Conservation (phyloP, 2,329 filamentous ascomycete species). For the Daldinia eschscholtzii region DNA sequence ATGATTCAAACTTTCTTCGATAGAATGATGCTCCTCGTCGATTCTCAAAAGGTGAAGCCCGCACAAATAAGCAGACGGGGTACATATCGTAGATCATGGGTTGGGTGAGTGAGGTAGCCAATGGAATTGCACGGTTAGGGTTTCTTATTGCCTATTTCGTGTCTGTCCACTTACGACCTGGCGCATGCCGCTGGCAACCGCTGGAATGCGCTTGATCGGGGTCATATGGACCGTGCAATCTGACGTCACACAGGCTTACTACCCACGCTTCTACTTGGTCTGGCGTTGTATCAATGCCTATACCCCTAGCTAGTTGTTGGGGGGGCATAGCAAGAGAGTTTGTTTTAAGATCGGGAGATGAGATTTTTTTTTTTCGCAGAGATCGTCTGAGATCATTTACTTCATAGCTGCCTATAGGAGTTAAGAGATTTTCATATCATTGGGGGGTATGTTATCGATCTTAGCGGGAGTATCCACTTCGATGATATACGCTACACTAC, state of each 20-base stretch:
- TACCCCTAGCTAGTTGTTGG: background rate
- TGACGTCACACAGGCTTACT: slow-evolving; percentile 30
- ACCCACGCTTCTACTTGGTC: background rate
- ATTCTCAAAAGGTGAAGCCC: slow-evolving; percentile 1
- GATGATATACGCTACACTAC: background rate
- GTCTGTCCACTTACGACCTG: slow-evolving; percentile 8
- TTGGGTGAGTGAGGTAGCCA: slow-evolving; percentile 12
- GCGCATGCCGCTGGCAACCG: slow-evolving; percentile 21
- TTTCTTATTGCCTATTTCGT: slow-evolving; percentile 34
- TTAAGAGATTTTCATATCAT: background rate
- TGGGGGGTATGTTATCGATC: background rate
- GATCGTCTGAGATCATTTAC: slow-evolving; percentile 10
- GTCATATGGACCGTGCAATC: slow-evolving; percentile 18
- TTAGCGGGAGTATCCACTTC: background rate
- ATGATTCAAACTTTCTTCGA: background rate
- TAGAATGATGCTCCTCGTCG: background rate
- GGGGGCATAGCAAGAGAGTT: background rate
- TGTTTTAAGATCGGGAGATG: slow-evolving; percentile 1
- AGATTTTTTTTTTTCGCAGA: background rate
- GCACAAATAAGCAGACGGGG: background rate
- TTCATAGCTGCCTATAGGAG: slow-evolving; percentile 7
- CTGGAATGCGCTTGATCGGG: background rate
- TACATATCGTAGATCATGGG: background rate
- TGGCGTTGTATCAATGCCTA: background rate
- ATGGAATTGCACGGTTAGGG: slow-evolving; percentile 17